phyloP scores from a whole-genome alignment of 768 basidiomycete genomes.

The Rhodotorula babjevae region DNA sequence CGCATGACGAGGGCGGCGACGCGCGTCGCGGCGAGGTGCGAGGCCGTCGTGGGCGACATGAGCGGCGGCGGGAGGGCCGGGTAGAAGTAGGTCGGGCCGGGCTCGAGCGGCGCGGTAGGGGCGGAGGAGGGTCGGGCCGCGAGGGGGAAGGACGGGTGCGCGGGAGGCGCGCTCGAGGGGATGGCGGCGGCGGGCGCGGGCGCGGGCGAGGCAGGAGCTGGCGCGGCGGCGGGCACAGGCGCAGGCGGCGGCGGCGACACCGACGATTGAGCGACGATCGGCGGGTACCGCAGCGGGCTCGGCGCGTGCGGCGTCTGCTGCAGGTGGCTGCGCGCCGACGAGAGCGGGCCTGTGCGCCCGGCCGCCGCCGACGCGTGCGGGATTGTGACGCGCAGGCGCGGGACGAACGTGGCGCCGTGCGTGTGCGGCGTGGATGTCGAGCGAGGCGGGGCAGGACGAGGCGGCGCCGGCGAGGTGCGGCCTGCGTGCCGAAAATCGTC shows the following conservation, averaged over 20 bases:
- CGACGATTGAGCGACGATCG: neutral
- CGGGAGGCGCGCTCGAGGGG: neutral
- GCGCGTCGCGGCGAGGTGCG: neutral
- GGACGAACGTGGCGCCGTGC: neutral
- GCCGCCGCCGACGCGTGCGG: neutral
- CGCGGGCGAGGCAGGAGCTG: neutral
- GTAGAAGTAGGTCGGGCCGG: constrained; percentile 8
- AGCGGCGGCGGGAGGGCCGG: constrained; percentile 5
- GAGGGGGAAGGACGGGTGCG: neutral
- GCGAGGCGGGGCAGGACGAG: neutral
- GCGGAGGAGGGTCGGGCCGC: neutral
- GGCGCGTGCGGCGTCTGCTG: no score
- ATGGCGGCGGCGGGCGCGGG: neutral
- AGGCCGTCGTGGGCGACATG: neutral
- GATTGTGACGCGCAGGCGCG: neutral
- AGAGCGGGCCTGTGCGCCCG: neutral
- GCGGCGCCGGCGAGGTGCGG: no score
- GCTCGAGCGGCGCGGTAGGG: neutral
- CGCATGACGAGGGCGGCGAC: neutral
- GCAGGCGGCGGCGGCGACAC: neutral
- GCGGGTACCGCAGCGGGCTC: neutral
- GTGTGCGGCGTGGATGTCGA: neutral
- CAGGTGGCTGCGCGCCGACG: neutral
- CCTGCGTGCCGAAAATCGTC: neutral
- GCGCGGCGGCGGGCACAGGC: no score